phyloP scores from a whole-genome alignment of 345 rosid species.

The Brassica cretica region DNA sequence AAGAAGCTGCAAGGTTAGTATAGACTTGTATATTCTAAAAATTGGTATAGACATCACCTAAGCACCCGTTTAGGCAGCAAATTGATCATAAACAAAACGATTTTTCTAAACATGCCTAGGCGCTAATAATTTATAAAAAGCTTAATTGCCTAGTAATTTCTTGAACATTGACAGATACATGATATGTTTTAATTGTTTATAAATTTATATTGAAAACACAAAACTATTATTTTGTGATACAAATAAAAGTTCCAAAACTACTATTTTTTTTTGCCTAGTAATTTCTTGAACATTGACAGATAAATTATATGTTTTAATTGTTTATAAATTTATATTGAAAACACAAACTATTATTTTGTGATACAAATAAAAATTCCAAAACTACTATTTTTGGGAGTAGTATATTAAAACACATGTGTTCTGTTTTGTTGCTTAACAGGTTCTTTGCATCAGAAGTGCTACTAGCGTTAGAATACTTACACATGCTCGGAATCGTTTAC shows the following conservation, averaged over 20 bases:
- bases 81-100: not conserved
- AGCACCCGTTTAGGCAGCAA: not conserved
- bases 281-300: not conserved
- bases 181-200: no score
- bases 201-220: no score
- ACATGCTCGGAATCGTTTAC: slow-evolving; percentile 52
- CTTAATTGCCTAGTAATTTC: not conserved
- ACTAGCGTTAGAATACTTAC: slow-evolving; percentile 60
- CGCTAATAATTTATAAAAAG: not conserved
- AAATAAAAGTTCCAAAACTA: no score
- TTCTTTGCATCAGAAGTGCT: slow-evolving; percentile 66
- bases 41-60: not conserved
- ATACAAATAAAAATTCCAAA: no score
- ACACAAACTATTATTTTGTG: no score
- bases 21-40: not conserved
- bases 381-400: no score
- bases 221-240: no score
- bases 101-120: not conserved
- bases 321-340: no score
- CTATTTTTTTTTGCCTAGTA: not conserved
- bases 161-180: not conserved
- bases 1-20: slow-evolving; percentile 68
- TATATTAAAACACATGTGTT: slow-evolving; percentile 5
- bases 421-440: slow-evolving; percentile 34
- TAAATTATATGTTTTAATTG: no score